phyloP scores from a whole-genome alignment of 2,329 filamentous ascomycete species.

The Apiospora kogelbergensis region DNA sequence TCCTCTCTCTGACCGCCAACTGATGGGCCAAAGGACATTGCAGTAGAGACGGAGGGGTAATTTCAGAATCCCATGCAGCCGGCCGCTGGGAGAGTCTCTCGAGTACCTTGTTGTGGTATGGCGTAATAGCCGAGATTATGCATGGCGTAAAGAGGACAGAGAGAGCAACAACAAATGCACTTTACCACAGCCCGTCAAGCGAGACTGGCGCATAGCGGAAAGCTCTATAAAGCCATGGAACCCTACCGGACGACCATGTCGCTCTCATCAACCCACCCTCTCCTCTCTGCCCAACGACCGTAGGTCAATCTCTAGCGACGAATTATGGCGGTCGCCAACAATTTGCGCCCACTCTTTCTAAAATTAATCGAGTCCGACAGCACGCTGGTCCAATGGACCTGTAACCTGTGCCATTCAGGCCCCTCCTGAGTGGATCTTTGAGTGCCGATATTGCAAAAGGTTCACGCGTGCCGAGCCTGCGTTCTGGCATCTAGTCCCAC shows the following conservation, averaged over 20 bases:
- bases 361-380: constrained; percentile 67
- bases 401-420: constrained; percentile 62
- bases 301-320: background rate
- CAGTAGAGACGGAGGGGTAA: background rate
- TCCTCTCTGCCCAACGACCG: background rate
- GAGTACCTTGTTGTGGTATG: background rate
- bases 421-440: constrained; percentile 69
- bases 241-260: background rate
- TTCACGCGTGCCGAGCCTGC: constrained; percentile 63
- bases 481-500: constrained; percentile 39
- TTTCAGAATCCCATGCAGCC: background rate
- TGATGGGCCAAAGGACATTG: background rate
- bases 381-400: constrained; percentile 65
- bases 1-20: background rate
- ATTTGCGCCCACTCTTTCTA: constrained; percentile 64
- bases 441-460: constrained; percentile 68
- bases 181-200: background rate
- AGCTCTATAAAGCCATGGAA: background rate
- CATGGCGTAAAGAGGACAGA: background rate
- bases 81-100: background rate
- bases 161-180: background rate
- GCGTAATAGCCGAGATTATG: background rate
- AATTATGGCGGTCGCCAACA: constrained; percentile 53
- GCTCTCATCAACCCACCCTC: background rate
- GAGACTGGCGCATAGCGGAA: background rate